Evolutionary conservation across 441 rosid genomes (phyloP).

Genomic region (Breynia disticha): DNA sequence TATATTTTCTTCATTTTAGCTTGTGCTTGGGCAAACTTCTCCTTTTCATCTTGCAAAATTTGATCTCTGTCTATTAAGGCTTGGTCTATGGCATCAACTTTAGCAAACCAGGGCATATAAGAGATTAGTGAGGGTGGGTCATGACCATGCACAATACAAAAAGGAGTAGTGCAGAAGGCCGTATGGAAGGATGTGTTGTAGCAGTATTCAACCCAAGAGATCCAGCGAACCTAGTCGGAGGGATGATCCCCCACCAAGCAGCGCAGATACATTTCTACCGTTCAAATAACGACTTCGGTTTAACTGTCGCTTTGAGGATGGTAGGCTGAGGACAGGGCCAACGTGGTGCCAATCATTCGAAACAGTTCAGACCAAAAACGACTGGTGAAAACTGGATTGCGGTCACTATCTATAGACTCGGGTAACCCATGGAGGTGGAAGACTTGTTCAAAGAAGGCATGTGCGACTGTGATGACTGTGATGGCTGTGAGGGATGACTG

Average conservation of each 20-base stretch:
- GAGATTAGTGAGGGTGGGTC: too few relatives aligned
- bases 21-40: too few relatives aligned
- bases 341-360: neutral
- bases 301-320: conserved; percentile 1
- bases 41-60: too few relatives aligned
- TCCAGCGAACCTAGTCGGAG: neutral
- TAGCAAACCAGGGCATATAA: too few relatives aligned
- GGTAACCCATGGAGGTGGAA: neutral
- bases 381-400: neutral
- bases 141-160: neutral
- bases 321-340: neutral
- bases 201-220: neutral
- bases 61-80: too few relatives aligned
- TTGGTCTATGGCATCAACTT: too few relatives aligned
- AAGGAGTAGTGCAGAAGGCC: neutral
- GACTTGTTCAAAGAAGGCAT: neutral
- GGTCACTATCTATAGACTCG: neutral
- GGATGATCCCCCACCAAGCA: neutral
- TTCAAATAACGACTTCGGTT: neutral
- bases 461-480: neutral
- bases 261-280: neutral
- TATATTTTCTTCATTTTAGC: too few relatives aligned
- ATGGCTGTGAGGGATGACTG: neutral
- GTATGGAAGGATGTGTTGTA: neutral
- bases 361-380: neutral